Evolutionary conservation across 2,329 filamentous ascomycete genomes (phyloP).

Genomic region (Leptodontidium sp.): DNA sequence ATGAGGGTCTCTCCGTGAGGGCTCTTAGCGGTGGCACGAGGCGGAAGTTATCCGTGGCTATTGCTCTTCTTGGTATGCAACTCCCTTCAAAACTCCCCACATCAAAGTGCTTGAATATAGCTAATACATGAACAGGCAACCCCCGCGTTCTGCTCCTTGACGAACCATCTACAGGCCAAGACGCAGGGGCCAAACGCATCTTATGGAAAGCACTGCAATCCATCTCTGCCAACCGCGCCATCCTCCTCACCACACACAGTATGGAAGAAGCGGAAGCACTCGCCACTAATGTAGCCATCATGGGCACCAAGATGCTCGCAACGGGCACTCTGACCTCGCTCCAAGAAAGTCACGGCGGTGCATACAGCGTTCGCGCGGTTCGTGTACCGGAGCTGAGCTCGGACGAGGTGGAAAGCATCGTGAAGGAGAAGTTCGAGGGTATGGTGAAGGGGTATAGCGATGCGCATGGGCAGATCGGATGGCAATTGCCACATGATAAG

Average conservation of each 20-base stretch:
- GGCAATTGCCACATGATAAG: constrained; percentile 38
- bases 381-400: constrained; percentile 13
- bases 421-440: constrained; percentile 33
- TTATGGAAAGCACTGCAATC: constrained; percentile 47
- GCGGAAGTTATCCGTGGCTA: constrained; percentile 47
- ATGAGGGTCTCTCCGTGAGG: constrained; percentile 39
- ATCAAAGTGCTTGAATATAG: neutral
- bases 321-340: constrained; percentile 38
- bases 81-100: neutral
- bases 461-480: constrained; percentile 40
- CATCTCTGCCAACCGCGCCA: constrained; percentile 43
- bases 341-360: constrained; percentile 37
- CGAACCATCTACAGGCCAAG: constrained; percentile 47
- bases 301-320: constrained; percentile 47
- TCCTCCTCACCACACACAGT: constrained; percentile 49
- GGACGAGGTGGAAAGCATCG: constrained; percentile 28
- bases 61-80: constrained; percentile 44
- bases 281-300: constrained; percentile 48
- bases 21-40: constrained; percentile 47
- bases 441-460: constrained; percentile 36
- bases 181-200: constrained; percentile 48
- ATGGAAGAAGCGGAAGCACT: constrained; percentile 51
- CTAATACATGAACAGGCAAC: constrained; percentile 32
- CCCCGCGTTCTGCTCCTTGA: constrained; percentile 47
- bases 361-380: constrained; percentile 37